Evolutionary conservation across 495 filamentous ascomycete species (phyloP), one percentile per base, ranked within the genome.

Genomic region (Penicillium alfredii): DNA sequence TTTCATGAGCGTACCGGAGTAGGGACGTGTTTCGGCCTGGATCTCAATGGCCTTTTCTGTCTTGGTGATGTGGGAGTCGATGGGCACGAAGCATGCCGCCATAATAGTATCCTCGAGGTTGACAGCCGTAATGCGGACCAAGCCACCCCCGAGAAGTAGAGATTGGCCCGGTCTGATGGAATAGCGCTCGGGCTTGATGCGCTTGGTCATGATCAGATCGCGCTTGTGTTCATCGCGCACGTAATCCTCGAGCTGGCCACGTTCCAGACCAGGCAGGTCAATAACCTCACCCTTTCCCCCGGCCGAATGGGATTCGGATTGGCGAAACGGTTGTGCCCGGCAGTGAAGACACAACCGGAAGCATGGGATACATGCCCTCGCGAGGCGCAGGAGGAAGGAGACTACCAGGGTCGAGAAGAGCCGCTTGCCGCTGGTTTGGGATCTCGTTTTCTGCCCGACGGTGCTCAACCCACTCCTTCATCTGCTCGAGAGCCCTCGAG

Each of bases 261-360:
- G 80, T 12, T 82, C 71, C 9, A 99, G 66, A 7, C 92, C 92
- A 0, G 92, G 92, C 8, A 99, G 74, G 53, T 94, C 92, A 49
- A 99, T 85, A n/a, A 99, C 63, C 51, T 99, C 92, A n/a, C 32
- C 92, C 89, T 45, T 76, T 81, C 7, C 82, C 81, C 40, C 75
- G 77, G 28, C 88, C 88, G 50, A 90, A 97, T 6, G 86, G 81
- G 30, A 94, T 71, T 12, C 92, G 78, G 46, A 99, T 95, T 0
- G 92, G 92, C 0, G 87, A 89, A 2, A 88, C 92, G 0, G 92
- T 99, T 0, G 92, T 99, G 1, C 92, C 92, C 1, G 92, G 87
- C 13, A 98, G 66, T 6, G 84, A 71, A 1, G 88, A 95, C 12
- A 94, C 77, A 7, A 88, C 55, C 2, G 89, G 89, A 72, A 94